Base-by-base conservation (phyloP, 371 early-diverging fungal genomes). In the Mucor piriformis region DNA sequence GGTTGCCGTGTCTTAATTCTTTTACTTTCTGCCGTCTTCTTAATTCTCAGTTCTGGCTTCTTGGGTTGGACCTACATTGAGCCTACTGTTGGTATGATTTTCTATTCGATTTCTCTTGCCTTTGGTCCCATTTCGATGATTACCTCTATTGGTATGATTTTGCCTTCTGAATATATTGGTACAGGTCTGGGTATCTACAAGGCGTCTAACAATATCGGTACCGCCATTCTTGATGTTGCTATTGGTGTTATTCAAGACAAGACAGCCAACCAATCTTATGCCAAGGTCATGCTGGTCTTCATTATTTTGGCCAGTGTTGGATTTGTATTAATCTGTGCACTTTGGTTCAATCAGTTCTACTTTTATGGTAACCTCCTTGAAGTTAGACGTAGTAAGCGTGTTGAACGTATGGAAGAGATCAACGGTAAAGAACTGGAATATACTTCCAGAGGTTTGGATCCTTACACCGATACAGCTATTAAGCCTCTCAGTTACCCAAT, bases 171-270 rank as follows among this genome's bases (percentile, higher is more conserved):
- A n/a, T 73, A 74, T 38, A 79, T 80, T 46, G 84, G 84, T 54
- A 83, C 82, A 43, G 82, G 80, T 50, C 54, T 83, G n/a, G 82
- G 84, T 46, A 59, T 83, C 27, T 76, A 77, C 61, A 81, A 82
- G 63, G 58, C 69, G 33, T 64, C 71, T 13, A 77, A 75, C 42
- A 83, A 80, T 46, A 62, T 82, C 43, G 84, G 80, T 24, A 69
- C 76, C 15, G 59, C 81, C 12, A 78, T 83, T 48, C 54, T 83
- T 8, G 82, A 83, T 53, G 76, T 79, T 25, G 57, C 69, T 29
- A 61, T 82, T 16, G 84, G 84, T 50, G 70, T 79, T 11, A 66
- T 83, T 6, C 83, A 83, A 50, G 83, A 83, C 59, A 62, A 74
- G 13, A 74, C 77, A 0, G 67, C 56, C 1, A 54, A 60, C 2